A percentile compares a stretch with the other conserved stretches of the same genome.
Conservation (phyloP, 2,329 filamentous ascomycete species). For the Aspergillus sojae region DNA sequence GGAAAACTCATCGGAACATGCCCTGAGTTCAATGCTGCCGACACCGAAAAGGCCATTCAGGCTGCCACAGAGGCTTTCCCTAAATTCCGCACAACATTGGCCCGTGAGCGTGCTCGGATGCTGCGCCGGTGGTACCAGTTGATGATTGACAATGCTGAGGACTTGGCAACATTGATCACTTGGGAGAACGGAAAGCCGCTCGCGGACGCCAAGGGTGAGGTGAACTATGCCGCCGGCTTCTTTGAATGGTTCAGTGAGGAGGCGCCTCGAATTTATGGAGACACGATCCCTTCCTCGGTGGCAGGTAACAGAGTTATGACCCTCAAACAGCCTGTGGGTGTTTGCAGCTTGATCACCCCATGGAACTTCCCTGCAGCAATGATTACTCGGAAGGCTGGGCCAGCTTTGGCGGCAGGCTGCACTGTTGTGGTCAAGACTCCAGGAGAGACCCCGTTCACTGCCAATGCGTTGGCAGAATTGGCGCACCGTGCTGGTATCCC, state of each 20-base stretch:
- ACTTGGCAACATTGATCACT: slow-evolving; percentile 66
- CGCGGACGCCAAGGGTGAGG: slow-evolving; percentile 62
- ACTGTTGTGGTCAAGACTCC: slow-evolving; percentile 92
- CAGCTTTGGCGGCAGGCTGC: slow-evolving; percentile 85
- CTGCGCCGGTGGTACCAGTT: slow-evolving; percentile 69
- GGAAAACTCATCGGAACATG: slow-evolving; percentile 78
- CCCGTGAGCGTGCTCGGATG: slow-evolving; percentile 62
- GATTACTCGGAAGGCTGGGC: slow-evolving; percentile 55
- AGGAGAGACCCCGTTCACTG: slow-evolving; percentile 88
- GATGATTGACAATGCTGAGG: slow-evolving; percentile 67
- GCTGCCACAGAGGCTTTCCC: slow-evolving; percentile 75
- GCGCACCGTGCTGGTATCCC: slow-evolving; percentile 86
- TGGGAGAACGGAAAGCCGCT: slow-evolving; percentile 72
- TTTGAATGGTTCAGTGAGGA: slow-evolving; percentile 67
- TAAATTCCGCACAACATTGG: slow-evolving; percentile 62
- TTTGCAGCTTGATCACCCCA: slow-evolving; percentile 68
- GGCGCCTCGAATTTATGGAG: slow-evolving; percentile 60
- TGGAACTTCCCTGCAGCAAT: slow-evolving; percentile 65
- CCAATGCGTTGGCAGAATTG: slow-evolving; percentile 83
- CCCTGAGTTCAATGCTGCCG: slow-evolving; percentile 76
- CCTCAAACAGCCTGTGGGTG: slow-evolving; percentile 67
- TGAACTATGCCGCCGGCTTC: slow-evolving; percentile 61
- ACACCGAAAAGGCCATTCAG: slow-evolving; percentile 78
- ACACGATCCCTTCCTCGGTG: slow-evolving; percentile 62
- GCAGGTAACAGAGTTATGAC: slow-evolving; percentile 65